phyloP scores from a whole-genome alignment of 176 grass and related monocot species.

The Triticum turgidum region DNA sequence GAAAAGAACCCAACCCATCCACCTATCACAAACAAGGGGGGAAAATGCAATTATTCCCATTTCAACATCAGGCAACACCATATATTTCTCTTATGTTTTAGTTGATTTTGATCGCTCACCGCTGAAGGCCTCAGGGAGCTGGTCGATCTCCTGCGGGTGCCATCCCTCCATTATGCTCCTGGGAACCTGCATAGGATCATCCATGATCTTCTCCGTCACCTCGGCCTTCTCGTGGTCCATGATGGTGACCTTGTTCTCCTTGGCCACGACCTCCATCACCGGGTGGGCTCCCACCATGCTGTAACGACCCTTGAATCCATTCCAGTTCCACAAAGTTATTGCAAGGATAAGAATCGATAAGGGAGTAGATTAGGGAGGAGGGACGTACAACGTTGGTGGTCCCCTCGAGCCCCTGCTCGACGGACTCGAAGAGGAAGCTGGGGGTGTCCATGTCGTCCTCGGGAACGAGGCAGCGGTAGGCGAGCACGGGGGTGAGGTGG shows the following conservation, averaged over 20 bases:
- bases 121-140: constrained; percentile 55
- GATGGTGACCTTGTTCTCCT: constrained; percentile 60
- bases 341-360: constrained; percentile 4
- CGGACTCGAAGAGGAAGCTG: constrained; percentile 93
- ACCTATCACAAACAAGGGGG: constrained; percentile 38
- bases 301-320: constrained; percentile 57
- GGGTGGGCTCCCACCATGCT: constrained; percentile 74
- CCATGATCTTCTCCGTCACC: constrained; percentile 53
- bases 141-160: constrained; percentile 60
- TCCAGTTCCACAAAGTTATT: neutral
- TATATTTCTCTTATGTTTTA: neutral
- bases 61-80: neutral
- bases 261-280: constrained; percentile 63
- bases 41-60: neutral
- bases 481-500: constrained; percentile 82
- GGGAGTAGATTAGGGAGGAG: neutral
- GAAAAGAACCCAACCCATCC: constrained; percentile 94
- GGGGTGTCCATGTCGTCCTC: constrained; percentile 64
- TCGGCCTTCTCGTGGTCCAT: constrained; percentile 66
- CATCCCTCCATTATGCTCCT: constrained; percentile 67
- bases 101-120: constrained; percentile 27
- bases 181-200: constrained; percentile 68
- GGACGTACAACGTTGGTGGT: constrained; percentile 53
- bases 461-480: constrained; percentile 74
- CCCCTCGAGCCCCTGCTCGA: constrained; percentile 63